Percentiles rank a stretch among this genome's conserved stretches.
phyloP scores from a whole-genome alignment of 1,139 yeast species.

The Pichia terricola region DNA sequence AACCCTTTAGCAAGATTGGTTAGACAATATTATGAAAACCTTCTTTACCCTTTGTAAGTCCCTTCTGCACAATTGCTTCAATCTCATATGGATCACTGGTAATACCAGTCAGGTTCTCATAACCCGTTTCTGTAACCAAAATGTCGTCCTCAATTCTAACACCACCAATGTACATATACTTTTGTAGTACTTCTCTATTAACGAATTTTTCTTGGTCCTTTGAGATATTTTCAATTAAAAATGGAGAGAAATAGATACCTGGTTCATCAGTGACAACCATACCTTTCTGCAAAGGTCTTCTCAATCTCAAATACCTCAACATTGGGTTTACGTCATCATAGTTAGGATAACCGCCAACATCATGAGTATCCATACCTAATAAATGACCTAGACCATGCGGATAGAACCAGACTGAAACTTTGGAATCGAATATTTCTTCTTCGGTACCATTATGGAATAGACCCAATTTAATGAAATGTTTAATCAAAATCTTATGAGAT shows the following conservation, averaged over 20 bases:
- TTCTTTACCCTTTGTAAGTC: slow-evolving; percentile 47
- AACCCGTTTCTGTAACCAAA: slow-evolving; percentile 65
- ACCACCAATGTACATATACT: slow-evolving; percentile 86
- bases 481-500: slow-evolving; percentile 71
- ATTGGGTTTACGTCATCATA: slow-evolving; percentile 74
- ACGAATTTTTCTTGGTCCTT: slow-evolving; percentile 52
- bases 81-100: slow-evolving; percentile 83
- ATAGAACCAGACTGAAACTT: slow-evolving; percentile 69
- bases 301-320: slow-evolving; percentile 66
- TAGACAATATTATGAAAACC: slow-evolving; percentile 56
- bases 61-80: slow-evolving; percentile 61
- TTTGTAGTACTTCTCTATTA: slow-evolving; percentile 54
- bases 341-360: slow-evolving; percentile 82
- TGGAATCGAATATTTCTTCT: slow-evolving; percentile 60
- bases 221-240: slow-evolving; percentile 58
- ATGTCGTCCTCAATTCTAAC: slow-evolving; percentile 94
- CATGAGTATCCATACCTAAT: slow-evolving; percentile 93
- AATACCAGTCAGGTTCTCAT: slow-evolving; percentile 69
- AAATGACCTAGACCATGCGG: slow-evolving; percentile 96
- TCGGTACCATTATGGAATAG: slow-evolving; percentile 56
- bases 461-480: slow-evolving; percentile 64
- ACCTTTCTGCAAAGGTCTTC: slow-evolving; percentile 60
- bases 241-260: slow-evolving; percentile 84
- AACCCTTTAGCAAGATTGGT: background rate
- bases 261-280: slow-evolving; percentile 96